A percentile compares a stretch with the other conserved stretches of the same genome.
phyloP scores from a whole-genome alignment of 2,329 filamentous ascomycete species.

The Fusarium agapanthi region DNA sequence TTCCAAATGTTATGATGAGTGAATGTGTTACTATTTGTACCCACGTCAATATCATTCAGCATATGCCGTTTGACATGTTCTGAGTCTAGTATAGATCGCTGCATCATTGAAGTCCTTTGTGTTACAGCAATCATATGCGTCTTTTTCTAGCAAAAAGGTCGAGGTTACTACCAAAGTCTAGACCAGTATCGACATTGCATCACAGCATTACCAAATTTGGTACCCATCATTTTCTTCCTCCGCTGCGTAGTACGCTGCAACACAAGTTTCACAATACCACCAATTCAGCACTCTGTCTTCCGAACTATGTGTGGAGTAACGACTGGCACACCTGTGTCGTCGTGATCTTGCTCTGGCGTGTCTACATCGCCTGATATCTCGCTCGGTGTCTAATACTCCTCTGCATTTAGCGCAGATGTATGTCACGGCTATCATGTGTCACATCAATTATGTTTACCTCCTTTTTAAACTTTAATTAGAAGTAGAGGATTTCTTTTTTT shows the following conservation, averaged over 20 bases:
- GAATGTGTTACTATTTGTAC: too few species aligned
- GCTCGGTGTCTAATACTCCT: neutral
- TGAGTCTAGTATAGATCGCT: accelerated
- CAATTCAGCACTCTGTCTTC: neutral
- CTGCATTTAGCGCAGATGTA: neutral
- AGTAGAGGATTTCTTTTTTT: accelerated
- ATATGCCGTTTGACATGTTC: neutral
- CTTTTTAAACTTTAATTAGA: accelerated
- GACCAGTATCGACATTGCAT: too few species aligned
- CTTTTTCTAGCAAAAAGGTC: accelerated
- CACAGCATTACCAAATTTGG: neutral
- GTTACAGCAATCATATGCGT: too few species aligned
- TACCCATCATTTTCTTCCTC: neutral
- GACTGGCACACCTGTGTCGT: neutral
- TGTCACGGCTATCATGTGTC: neutral
- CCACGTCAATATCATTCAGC: accelerated
- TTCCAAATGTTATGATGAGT: neutral
- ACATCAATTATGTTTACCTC: neutral
- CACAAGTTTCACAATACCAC: neutral
- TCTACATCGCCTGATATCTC: neutral
- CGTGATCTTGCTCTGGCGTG: neutral
- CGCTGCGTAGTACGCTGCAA: neutral
- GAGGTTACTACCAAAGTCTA: too few species aligned
- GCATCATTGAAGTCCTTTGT: neutral
- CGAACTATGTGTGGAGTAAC: neutral